phyloP scores from a whole-genome alignment of 129 eudicot species.

The Scalesia atractyloides region DNA sequence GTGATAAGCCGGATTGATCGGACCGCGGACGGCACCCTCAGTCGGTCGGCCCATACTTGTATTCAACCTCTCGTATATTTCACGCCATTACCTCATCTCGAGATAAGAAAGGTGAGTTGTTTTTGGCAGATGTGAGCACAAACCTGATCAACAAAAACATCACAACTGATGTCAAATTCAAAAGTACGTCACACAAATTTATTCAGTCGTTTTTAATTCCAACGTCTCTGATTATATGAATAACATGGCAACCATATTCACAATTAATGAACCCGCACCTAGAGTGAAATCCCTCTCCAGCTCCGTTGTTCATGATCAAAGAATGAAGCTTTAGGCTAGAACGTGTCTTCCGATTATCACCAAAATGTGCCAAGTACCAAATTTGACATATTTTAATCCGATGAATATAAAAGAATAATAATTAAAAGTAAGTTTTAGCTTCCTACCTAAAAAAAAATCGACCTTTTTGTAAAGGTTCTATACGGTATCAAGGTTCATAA shows the following conservation, averaged over 20 bases:
- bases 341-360: too few relatives aligned
- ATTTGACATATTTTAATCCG: too few relatives aligned
- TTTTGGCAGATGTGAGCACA: constrained; percentile 78
- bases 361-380: too few relatives aligned
- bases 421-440: too few relatives aligned
- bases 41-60: too few relatives aligned
- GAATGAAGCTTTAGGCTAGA: too few relatives aligned
- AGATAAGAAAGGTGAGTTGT: constrained; percentile 63
- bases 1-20: too few relatives aligned
- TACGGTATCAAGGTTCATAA: too few relatives aligned
- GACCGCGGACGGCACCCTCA: too few relatives aligned
- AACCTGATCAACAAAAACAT: constrained; percentile 77
- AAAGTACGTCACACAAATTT: constrained; percentile 42
- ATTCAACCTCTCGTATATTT: constrained; percentile 10
- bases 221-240: neutral
- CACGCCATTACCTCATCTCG: constrained; percentile 84
- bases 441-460: too few relatives aligned
- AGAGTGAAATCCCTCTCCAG: constrained; percentile 73
- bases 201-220: neutral
- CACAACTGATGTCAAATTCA: constrained; percentile 78
- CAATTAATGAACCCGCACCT: constrained; percentile 77
- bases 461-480: too few relatives aligned
- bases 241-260: constrained; percentile 30
- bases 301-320: constrained; percentile 61
- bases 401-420: too few relatives aligned